Evolutionary conservation across 495 filamentous ascomycete species (phyloP).

Genomic region (Gamarada debralockiae): DNA sequence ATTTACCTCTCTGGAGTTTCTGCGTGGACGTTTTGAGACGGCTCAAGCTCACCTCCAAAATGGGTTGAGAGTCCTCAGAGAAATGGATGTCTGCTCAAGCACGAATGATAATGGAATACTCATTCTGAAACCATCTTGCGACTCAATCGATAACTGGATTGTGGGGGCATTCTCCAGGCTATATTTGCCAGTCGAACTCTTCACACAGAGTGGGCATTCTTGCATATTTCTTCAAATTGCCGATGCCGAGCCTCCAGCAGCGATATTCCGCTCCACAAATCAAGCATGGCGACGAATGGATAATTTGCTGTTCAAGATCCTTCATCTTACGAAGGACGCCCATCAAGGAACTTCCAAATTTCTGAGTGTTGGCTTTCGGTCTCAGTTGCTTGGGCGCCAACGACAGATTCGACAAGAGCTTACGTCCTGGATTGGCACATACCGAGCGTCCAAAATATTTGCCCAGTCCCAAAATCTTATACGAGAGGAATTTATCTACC

Average conservation of each 20-base stretch:
- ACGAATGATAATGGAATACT: conserved; percentile 7
- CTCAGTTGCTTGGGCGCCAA: conserved; percentile 1
- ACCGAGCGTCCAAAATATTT: background rate
- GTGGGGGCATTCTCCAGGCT: conserved; percentile 33
- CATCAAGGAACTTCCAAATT: background rate
- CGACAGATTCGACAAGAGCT: background rate
- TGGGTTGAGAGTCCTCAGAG: conserved; percentile 31
- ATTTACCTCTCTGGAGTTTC: conserved; percentile 50
- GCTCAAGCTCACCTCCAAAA: conserved; percentile 42
- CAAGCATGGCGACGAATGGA: conserved; percentile 24
- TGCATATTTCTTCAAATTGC: conserved; percentile 22
- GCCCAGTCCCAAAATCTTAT: background rate
- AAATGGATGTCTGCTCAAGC: background rate
- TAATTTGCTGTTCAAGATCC: conserved; percentile 26
- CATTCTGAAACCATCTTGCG: conserved; percentile 15
- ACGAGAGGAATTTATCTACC: conserved; percentile 14
- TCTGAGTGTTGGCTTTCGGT: too few species aligned
- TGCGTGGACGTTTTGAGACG: conserved; percentile 40
- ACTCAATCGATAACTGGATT: conserved; percentile 35
- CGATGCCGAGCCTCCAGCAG: conserved; percentile 12
- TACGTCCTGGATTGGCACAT: background rate
- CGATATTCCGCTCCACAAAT: conserved; percentile 23
- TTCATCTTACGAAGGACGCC: conserved; percentile 15
- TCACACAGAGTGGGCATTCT: conserved; percentile 2
- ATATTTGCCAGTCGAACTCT: conserved; percentile 28